A percentile compares a stretch with the other conserved stretches of the same genome.
Conservation (phyloP, 2,329 filamentous ascomycete species). For the Trichoderma oligosporum region DNA sequence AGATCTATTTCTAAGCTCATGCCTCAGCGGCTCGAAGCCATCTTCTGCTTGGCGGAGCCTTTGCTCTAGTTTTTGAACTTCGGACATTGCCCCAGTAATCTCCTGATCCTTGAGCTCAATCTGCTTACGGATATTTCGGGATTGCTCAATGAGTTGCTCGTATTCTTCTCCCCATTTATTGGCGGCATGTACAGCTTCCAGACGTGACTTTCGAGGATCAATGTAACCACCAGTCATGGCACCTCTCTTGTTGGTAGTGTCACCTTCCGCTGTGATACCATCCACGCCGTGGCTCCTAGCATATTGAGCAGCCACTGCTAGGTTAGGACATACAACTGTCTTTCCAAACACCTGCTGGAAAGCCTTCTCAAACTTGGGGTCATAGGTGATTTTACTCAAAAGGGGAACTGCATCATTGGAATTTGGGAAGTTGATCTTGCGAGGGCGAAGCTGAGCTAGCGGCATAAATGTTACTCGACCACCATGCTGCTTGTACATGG, state of each 20-base stretch:
- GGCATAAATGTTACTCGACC: conserved; percentile 95
- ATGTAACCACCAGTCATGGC: conserved; percentile 94
- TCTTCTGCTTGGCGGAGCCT: conserved; percentile 72
- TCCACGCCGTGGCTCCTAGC: conserved; percentile 87
- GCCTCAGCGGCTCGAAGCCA: conserved; percentile 74
- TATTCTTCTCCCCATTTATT: conserved; percentile 71
- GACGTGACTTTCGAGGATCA: conserved; percentile 76
- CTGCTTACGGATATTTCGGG: conserved; percentile 62
- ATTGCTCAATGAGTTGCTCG: conserved; percentile 62
- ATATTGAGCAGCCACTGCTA: conserved; percentile 84
- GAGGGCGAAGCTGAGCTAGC: conserved; percentile 72
- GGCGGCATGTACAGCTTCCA: conserved; percentile 77
- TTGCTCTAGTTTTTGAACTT: conserved; percentile 78
- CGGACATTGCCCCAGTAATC: conserved; percentile 80
- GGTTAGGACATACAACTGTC: conserved; percentile 87
- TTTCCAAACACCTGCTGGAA: conserved; percentile 95
- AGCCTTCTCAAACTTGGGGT: conserved; percentile 72
- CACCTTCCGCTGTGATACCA: conserved; percentile 90
- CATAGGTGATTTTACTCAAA: conserved; percentile 77
- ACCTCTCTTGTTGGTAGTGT: conserved; percentile 91
- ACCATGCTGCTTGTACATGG: conserved; percentile 72
- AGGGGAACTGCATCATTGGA: conserved; percentile 85
- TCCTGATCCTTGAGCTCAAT: conserved; percentile 81
- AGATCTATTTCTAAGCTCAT: conserved; percentile 73
- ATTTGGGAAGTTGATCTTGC: conserved; percentile 71